Evolutionary conservation across 2,329 filamentous ascomycete species (phyloP).

Genomic region (Cladosporium sp.): DNA sequence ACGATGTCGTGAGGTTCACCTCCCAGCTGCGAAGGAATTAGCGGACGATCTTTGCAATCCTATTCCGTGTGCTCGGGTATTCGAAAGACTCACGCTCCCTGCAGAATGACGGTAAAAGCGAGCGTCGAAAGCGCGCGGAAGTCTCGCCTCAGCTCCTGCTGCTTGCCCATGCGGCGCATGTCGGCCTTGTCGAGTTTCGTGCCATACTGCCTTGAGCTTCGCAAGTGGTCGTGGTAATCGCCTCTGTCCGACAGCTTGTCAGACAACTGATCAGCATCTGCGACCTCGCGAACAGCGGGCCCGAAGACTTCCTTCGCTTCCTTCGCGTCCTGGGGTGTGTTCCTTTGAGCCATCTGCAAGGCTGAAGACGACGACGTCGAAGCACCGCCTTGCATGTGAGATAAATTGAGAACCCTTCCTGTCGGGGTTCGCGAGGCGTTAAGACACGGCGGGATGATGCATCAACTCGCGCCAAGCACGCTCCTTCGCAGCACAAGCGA

Average conservation of each 20-base stretch:
- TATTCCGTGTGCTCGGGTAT: too few species aligned
- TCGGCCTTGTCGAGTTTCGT: constrained; percentile 34
- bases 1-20: constrained; percentile 11
- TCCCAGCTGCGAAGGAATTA: constrained; percentile 20
- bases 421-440: not conserved
- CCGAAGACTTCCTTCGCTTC: constrained; percentile 4
- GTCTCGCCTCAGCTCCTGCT: constrained; percentile 46
- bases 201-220: constrained; percentile 13
- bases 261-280: constrained; percentile 16
- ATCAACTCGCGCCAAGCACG: too few species aligned
- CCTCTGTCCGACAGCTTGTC: constrained; percentile 18
- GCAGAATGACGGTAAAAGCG: constrained; percentile 23
- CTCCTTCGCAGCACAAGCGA: too few species aligned
- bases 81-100: constrained; percentile 13
- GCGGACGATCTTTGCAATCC: not conserved
- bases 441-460: constrained; percentile 4
- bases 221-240: constrained; percentile 21
- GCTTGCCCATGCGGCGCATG: constrained; percentile 47
- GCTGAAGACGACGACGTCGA: not conserved
- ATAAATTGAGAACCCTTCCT: not conserved
- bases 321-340: not conserved
- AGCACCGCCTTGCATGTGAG: constrained; percentile 1
- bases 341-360: constrained; percentile 1
- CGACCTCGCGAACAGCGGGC: constrained; percentile 10
- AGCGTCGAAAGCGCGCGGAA: constrained; percentile 42